Base-by-base conservation (phyloP, 345 rosid genomes). In the Eucalyptus caleyi region DNA sequence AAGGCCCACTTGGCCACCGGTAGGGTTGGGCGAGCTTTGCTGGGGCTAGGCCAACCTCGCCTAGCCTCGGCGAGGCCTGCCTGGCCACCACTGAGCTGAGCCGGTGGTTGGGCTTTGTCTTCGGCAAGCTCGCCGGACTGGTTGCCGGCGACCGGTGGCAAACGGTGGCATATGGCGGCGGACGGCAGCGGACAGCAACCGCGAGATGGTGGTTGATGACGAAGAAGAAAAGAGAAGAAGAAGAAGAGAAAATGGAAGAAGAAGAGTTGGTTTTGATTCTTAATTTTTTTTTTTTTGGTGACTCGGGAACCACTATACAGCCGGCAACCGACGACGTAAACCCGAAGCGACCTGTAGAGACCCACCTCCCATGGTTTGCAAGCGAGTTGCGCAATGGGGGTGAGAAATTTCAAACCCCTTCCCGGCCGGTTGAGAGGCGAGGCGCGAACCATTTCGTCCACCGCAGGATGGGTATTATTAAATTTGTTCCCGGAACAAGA, bases 81-180 rank as follows among this genome's bases (percentile, higher is more conserved):
- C 15, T 49, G 0, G 15, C 50, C 16, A 50, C 16, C 6, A 6
- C 2, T 2, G 6, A 50, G 51, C 6, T 0, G 6, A 50, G 16
- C 0, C 1, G 2, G 6, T 50, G 51, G 51, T 1, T 13, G 0
- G 16, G 16, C 50, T 49, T n/a, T n/a, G n/a, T 1, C 50, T 4
- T 0, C 2, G 0, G 0, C 16, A 0, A 49, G 50, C 50, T 49
- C 1, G 16, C 15, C 6, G 1, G 2, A 50, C 2, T 3, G 16
- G 2, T 50, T 50, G 6, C 2, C 3, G 6, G 16, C 0, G 16
- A 50, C 6, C 3, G 16, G 2, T 2, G 16, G 16, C 16, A 2
- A 2, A 49, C 37, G 3, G 3, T 3, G 37, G 37, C 37, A 34
- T 34, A 34, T 34, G 37, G 37, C 37, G 50, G 16, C 6, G 2